Evolutionary conservation across 805 yeast species (phyloP), one percentile per base, ranked within the genome.

Genomic region (Ogataea corticis): DNA sequence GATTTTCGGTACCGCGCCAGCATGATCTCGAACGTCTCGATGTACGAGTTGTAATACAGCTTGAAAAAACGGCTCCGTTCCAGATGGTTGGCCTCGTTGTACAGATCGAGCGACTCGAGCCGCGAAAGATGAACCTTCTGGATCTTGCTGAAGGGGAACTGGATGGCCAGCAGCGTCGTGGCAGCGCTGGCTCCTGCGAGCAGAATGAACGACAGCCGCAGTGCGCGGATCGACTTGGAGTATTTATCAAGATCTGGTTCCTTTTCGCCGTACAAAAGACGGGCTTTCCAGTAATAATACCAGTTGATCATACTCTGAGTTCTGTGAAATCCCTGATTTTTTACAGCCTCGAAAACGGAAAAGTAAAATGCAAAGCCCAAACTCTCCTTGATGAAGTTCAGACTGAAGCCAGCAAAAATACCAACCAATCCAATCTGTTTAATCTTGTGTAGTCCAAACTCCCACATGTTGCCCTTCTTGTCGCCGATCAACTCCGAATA

Each of bases 131-230:
- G 96, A 23, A 91, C 71, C 52, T 81, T 82, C 57, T 92, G 97
- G 31, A 91, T 67, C 62, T 86, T 87, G 18, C 81, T 71, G 28
- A 92, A 70, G 0, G 98, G 98, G 54, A 84, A 89, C 56, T 89
- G 96, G 4, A 91, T 82, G 3, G 83, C 74, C 49, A 91, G 81
- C 16, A 91, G 69, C 0, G 88, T 72, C 15, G 83, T 70, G 0
- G 97, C 92, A 0, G 97, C 97, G 5, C 85, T 72, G 9, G 94
- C 88, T 15, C 98, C 98, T 0, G 96, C 97, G 7, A 85, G 56
- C 23, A 92, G 73, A 3, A 89, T 78, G 60, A 85, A 87, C 1
- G 83, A 62, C 2, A 91, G 83, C 54, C 78, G 80, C 32, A 87
- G 58, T n/a, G 80, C 69, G 47, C 73, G 76, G 23, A 57, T 58